Evolutionary conservation across 768 basidiomycete species (phyloP), one percentile per base, ranked within the genome.

Genomic region (Tricholoma terreum): DNA sequence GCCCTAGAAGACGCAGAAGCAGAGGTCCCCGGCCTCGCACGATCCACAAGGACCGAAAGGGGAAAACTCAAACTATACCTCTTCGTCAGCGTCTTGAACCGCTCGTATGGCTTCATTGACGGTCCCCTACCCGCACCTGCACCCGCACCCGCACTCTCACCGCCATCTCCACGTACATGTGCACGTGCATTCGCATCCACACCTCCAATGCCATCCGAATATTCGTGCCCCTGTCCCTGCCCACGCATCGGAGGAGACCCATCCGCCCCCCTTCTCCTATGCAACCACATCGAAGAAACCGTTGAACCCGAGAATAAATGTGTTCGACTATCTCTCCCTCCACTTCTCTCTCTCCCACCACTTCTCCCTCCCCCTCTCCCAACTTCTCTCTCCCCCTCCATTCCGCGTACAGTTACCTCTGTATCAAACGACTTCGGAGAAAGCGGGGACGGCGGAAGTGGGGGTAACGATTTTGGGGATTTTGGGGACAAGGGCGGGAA

Each of bases 271-370:
- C 33, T 70, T 67, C 34, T 71, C 71, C 17, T 64, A 57, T 78
- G 72, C 53, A 77, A 69, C 83, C 81, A 83, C 62, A 81, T 75
- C 1, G 80, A 79, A 0, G 83, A 80, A 15, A 83, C 75, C 11
- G 61, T 57, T 34, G 49, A 19, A 3, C 24, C 6, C 1, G 46
- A 49, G 27, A 49, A 49, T 24, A 49, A 17, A 3, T 14, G 30
- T 2, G n/a, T 30, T 9, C 30, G 27, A 1, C 24, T 8, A 8
- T 27, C n/a, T n/a, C n/a, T n/a, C n/a, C n/a, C 45, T 4, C 24
- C n/a, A 8, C 27, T 22, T 15, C 24, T 27, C 11, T 19, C 45
- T 15, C 24, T 27, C 11, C 42, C 42, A 6, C 15, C 5, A 7
- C 9, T 12, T 11, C n/a, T 27, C 24, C 24, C 2, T 4, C 24